Evolutionary conservation across 2,329 filamentous ascomycete genomes (phyloP).

Genomic region (Aspergillus intermedius): DNA sequence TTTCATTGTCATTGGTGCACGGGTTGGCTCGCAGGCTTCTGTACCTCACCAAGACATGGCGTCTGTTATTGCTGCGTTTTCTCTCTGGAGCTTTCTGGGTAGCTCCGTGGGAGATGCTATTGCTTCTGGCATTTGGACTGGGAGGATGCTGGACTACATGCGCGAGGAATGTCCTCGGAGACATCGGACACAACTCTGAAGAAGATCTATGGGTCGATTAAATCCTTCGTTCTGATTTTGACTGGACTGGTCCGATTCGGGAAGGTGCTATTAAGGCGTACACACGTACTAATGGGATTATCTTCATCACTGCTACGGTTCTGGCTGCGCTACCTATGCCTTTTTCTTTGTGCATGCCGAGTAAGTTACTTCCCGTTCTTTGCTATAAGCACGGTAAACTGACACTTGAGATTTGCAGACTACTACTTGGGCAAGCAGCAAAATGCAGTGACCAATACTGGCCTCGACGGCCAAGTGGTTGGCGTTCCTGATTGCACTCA

Average conservation of each 20-base stretch:
- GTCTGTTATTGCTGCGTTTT: slow-evolving; percentile 32
- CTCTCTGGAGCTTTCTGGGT: slow-evolving; percentile 37
- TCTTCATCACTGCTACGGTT: slow-evolving; percentile 25
- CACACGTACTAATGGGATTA: slow-evolving; percentile 30
- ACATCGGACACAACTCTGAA: neutral
- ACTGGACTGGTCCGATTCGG: slow-evolving; percentile 28
- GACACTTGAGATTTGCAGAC: slow-evolving; percentile 13
- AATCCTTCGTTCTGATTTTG: slow-evolving; percentile 26
- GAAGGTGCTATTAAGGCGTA: slow-evolving; percentile 36
- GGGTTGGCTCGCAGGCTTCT: slow-evolving; percentile 37
- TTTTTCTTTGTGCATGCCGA: slow-evolving; percentile 36
- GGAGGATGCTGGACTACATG: slow-evolving; percentile 2
- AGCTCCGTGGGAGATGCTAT: slow-evolving; percentile 36
- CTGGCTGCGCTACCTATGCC: slow-evolving; percentile 28
- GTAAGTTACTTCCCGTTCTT: neutral
- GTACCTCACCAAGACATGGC: slow-evolving; percentile 41
- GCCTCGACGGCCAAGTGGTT: slow-evolving; percentile 15
- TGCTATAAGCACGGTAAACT: too few relatives aligned
- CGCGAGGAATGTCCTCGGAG: neutral
- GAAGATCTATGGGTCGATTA: slow-evolving; percentile 33
- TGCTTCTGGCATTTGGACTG: slow-evolving; percentile 33
- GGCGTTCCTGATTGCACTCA: neutral
- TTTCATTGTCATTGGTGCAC: slow-evolving; percentile 35
- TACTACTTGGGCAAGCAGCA: slow-evolving; percentile 24
- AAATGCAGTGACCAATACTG: slow-evolving; percentile 18